Base-by-base conservation (phyloP, 306 rosid genomes). In the Sesbania bispinosa region DNA sequence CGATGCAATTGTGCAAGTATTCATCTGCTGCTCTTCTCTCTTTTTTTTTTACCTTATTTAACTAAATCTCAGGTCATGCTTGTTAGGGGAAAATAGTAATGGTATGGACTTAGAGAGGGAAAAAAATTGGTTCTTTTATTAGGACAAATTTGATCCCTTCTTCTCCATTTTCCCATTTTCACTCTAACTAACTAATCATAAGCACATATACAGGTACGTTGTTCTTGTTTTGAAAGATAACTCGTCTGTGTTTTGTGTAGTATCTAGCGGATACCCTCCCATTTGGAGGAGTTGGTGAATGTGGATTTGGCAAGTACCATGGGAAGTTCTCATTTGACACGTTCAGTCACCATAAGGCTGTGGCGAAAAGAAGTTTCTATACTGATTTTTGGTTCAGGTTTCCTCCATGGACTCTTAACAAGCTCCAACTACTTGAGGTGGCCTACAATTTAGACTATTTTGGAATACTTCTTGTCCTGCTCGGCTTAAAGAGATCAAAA, bases 261-360 rank as follows among this genome's bases (percentile, higher is more conserved):
- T 88, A 87, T 76, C 29, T 35, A 27, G 90, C 69, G 7, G 96
- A 91, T 55, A 65, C 88, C 15, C 65, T 91, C 3, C 97, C 97
- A 39, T 91, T 91, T 67, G 97, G 97, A 82, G 97, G 97, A 66
- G 75, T 88, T 18, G 97, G 97, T 5, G 92, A 79, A 66, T 80
- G 90, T 72, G 97, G 97, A 59, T 77, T 80, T 41, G 97, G 96
- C 2, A 83, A 43, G 42, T 91, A 91, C 59, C 97, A 91, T 23
- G 96, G 97, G 0, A 91, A 88, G 77, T 88, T 81, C 82, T 91
- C 97, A 0, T 91, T 91, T 79, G 97, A 91, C 46, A 4, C 70
- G 0, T 91, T 91, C 67, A 88, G 96, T 63, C 90, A 91, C 36
- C 79, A 78, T 30, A 87, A 88, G 69, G 91, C 82, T 14, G 72